Evolutionary conservation across 768 basidiomycete species (phyloP).

Genomic region (Lactarius pseudohatsudake): DNA sequence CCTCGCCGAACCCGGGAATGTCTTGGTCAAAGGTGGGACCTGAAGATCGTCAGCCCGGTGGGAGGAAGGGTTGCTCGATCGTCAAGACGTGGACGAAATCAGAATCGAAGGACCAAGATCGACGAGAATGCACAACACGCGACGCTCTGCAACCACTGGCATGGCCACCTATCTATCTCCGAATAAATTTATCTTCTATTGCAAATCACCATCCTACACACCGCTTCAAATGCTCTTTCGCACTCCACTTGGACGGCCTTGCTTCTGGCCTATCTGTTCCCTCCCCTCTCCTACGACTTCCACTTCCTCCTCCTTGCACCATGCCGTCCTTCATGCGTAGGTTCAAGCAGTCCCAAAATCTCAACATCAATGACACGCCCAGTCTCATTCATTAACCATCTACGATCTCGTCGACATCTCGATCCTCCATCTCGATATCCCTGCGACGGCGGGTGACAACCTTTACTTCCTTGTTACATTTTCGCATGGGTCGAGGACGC

Average conservation of each 20-base stretch:
- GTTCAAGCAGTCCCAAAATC: not conserved
- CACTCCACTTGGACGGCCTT: not conserved
- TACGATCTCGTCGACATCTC: conserved; percentile 19
- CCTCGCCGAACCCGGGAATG: not conserved
- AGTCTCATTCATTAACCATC: conserved; percentile 18
- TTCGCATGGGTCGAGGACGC: not conserved
- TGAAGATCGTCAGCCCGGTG: not conserved
- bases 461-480: conserved; percentile 2
- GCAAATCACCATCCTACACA: not conserved
- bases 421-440: conserved; percentile 5
- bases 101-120: not conserved
- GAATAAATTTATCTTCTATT: too few relatives aligned
- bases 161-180: not conserved
- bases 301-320: not conserved
- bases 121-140: not conserved
- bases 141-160: too few relatives aligned
- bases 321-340: conserved; percentile 11
- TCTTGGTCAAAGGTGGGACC: not conserved
- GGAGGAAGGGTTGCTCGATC: not conserved
- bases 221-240: not conserved
- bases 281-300: not conserved
- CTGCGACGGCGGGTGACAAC: conserved; percentile 1
- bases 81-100: not conserved
- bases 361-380: not conserved
- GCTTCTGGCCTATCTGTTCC: not conserved